Evolutionary conservation across 345 rosid genomes (phyloP).

Genomic region (Dimocarpus longan): DNA sequence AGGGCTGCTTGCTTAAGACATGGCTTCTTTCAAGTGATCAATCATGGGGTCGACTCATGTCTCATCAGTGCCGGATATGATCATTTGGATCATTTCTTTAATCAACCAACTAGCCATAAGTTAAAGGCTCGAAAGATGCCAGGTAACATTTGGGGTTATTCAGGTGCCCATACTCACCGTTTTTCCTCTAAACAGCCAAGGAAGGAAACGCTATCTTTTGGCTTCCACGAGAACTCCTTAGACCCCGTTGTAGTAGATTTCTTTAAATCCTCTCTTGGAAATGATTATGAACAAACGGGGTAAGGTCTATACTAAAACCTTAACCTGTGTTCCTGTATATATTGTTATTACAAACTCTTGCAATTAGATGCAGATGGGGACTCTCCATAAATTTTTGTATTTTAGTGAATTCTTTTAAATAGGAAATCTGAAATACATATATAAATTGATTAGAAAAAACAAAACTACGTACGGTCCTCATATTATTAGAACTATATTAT

Average conservation of each 20-base stretch:
- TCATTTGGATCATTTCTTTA: conserved; percentile 39
- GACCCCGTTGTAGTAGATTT: conserved; percentile 34
- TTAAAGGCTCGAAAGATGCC: conserved; percentile 28
- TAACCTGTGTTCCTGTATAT: no score
- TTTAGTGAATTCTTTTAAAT: no score
- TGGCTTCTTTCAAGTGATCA: conserved; percentile 68
- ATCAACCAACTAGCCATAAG: conserved; percentile 33
- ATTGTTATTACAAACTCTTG: no score
- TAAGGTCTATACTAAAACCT: conserved; percentile 17
- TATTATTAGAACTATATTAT: no score
- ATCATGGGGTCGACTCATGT: conserved; percentile 51
- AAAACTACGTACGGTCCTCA: no score
- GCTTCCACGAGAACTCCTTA: conserved; percentile 10
- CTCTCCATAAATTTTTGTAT: no score
- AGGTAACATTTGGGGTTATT: conserved; percentile 44
- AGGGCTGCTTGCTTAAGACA: conserved; percentile 54
- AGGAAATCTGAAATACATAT: no score
- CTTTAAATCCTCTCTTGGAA: conserved; percentile 38
- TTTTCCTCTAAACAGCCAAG: conserved; percentile 60
- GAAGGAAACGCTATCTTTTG: conserved; percentile 65
- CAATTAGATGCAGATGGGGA: no score
- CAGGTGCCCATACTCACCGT: conserved; percentile 48
- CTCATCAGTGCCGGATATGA: conserved; percentile 40
- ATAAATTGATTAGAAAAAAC: no score
- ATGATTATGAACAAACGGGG: conserved; percentile 43